Evolutionary conservation across 768 basidiomycete species (phyloP).

Genomic region (Serendipita vermifera): DNA sequence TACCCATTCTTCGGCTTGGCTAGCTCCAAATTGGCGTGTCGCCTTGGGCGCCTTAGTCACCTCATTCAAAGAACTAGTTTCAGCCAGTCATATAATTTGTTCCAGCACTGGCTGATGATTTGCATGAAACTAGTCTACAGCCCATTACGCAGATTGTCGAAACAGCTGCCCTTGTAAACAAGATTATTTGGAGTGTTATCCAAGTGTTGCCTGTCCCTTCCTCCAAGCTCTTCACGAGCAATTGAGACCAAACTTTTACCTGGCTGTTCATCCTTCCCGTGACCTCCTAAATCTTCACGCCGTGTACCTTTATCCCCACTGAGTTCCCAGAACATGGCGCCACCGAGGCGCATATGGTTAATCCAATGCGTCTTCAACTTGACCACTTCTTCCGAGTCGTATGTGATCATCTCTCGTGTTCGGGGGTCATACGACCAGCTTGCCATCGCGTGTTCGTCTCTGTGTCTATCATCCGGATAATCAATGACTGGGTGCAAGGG

Average conservation of each 20-base stretch:
- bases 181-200: slow-evolving; percentile 73
- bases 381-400: slow-evolving; percentile 58
- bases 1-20: too few species aligned
- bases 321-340: slow-evolving; percentile 92
- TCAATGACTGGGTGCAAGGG: background rate
- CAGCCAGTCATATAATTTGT: too few species aligned
- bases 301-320: slow-evolving; percentile 67
- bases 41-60: too few species aligned
- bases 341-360: slow-evolving; percentile 58
- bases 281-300: slow-evolving; percentile 65
- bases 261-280: slow-evolving; percentile 59
- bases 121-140: too few species aligned
- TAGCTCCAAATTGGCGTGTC: too few species aligned
- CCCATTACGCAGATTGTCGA: slow-evolving; percentile 64
- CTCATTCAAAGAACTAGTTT: too few species aligned
- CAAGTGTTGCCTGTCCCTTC: slow-evolving; percentile 56
- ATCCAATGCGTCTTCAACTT: slow-evolving; percentile 73
- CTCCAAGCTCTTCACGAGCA: slow-evolving; percentile 49
- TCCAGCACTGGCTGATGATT: too few species aligned
- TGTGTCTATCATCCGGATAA: too few species aligned
- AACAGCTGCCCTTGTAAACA: slow-evolving; percentile 58
- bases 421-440: slow-evolving; percentile 73
- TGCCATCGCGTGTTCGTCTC: slow-evolving; percentile 55
- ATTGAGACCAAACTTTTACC: slow-evolving; percentile 42
- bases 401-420: slow-evolving; percentile 71